Base-by-base conservation (phyloP, 2,329 filamentous ascomycete species). In the Emmonsiellopsis sp. region DNA sequence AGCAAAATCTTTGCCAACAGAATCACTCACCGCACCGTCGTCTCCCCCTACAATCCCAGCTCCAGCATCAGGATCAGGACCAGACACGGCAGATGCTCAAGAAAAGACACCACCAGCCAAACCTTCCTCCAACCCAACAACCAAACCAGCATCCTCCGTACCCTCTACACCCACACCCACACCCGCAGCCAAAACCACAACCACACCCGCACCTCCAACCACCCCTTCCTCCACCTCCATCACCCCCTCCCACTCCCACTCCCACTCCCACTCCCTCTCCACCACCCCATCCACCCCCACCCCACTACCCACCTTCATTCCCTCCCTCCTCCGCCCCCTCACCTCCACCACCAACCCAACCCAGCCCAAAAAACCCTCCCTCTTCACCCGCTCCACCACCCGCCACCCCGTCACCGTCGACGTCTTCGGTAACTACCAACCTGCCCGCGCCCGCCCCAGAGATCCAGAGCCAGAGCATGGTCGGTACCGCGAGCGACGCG, bases 401-500 rank as follows among this genome's bases (percentile, higher is more conserved):
- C 51, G 55, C 32, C 55, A 49, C n/a, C 13, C 34, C 33, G 52
- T 56, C 46, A 49, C 48, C n/a, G 27, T 54, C 52, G 55, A 54
- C 17, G 27, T 43, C 8, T 56, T 54, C 44, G 55, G 55, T 6
- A 54, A 54, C 33, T 56, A 52, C 44, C 34, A 49, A 32, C 46
- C 5, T 9, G 34, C 9, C n/a, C 34, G 2, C 46, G 8, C 7
- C 5, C n/a, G 7, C 14, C 40, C 40, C 43, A 8, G 14, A 39
- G 13, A 31, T 5, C 14, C 21, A 27, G 21, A 27, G 3, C 3
- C 17, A 17, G 17, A 17, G 17, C 17, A 17, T 17, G 17, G 17
- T 17, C 17, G 21, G 5, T 27, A 27, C 5, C 21, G 21, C 21
- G 21, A 27, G 21, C 21, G 21, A 27, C 21, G 21, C 21, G 21